Evolutionary conservation across 2,329 filamentous ascomycete species (phyloP).

Genomic region (Claviceps africana): DNA sequence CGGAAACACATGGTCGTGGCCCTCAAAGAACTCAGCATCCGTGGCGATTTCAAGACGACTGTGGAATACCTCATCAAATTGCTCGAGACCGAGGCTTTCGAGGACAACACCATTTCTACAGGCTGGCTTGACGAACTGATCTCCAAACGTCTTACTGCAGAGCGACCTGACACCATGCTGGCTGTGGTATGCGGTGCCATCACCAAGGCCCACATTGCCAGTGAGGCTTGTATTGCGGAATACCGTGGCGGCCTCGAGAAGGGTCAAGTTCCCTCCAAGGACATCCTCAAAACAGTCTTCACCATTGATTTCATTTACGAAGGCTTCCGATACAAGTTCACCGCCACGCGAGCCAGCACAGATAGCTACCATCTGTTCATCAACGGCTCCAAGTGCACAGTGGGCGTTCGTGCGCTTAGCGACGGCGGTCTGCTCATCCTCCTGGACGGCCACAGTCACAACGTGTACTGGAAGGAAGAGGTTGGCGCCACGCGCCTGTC

Average conservation of each 20-base stretch:
- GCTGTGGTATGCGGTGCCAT: conserved; percentile 93
- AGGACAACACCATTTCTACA: conserved; percentile 97
- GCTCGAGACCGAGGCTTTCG: conserved; percentile 92
- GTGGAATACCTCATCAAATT: conserved; percentile 99
- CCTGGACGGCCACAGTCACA: conserved; percentile 86
- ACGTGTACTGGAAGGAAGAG: conserved; percentile 99
- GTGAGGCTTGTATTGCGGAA: conserved; percentile 73
- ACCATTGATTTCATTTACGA: conserved; percentile 98
- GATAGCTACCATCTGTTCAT: conserved; percentile 98
- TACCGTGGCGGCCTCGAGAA: conserved; percentile 85
- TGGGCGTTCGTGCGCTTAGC: conserved; percentile 82
- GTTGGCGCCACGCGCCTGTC: conserved; percentile 89
- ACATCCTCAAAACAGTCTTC: conserved; percentile 95
- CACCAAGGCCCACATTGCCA: conserved; percentile 89
- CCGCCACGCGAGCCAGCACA: conserved; percentile 76
- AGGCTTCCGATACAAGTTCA: conserved; percentile 93
- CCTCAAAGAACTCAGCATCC: conserved; percentile 96
- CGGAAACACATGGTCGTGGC: conserved; percentile 99
- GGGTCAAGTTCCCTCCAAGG: conserved; percentile 92
- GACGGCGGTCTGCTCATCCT: conserved; percentile 89
- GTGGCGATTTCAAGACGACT: conserved; percentile 96
- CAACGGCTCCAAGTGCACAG: conserved; percentile 91
- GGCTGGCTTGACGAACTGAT: conserved; percentile 98
- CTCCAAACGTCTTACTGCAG: conserved; percentile 90
- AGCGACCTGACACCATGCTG: conserved; percentile 83